Evolutionary conservation across 148 eudicot species (phyloP).

Genomic region (Vaccinium macrocarpon): DNA sequence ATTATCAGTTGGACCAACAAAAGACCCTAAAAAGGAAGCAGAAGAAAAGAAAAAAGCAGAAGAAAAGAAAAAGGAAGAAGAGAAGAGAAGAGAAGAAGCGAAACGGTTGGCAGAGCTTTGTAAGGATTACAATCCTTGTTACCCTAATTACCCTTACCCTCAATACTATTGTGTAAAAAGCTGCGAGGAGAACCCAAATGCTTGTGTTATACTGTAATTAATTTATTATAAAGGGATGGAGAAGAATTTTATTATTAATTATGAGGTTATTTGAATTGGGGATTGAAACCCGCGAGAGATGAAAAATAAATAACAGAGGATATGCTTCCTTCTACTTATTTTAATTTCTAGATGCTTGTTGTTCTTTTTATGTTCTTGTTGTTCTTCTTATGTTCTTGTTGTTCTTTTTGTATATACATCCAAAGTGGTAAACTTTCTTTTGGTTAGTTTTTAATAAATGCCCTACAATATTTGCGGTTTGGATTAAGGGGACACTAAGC

Average conservation of each 20-base stretch:
- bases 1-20: conserved; percentile 59
- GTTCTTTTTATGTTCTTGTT: neutral
- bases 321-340: neutral
- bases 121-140: conserved; percentile 16
- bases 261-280: neutral
- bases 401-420: too few relatives aligned
- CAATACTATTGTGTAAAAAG: conserved; percentile 26
- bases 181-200: conserved; percentile 52
- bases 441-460: too few relatives aligned
- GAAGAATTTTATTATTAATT: neutral
- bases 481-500: too few relatives aligned
- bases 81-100: conserved; percentile 17
- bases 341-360: neutral
- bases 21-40: conserved; percentile 38
- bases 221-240: neutral
- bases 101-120: conserved; percentile 15
- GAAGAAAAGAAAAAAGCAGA: conserved; percentile 18
- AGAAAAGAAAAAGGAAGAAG: conserved; percentile 10
- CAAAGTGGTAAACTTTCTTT: too few relatives aligned
- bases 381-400: too few relatives aligned
- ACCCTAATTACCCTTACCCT: conserved; percentile 8
- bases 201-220: conserved; percentile 52
- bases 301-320: neutral
- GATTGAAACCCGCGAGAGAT: conserved; percentile 6
- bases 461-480: too few relatives aligned